Conservation (phyloP, 345 rosid species). For the Eucalyptus shirleyi region DNA sequence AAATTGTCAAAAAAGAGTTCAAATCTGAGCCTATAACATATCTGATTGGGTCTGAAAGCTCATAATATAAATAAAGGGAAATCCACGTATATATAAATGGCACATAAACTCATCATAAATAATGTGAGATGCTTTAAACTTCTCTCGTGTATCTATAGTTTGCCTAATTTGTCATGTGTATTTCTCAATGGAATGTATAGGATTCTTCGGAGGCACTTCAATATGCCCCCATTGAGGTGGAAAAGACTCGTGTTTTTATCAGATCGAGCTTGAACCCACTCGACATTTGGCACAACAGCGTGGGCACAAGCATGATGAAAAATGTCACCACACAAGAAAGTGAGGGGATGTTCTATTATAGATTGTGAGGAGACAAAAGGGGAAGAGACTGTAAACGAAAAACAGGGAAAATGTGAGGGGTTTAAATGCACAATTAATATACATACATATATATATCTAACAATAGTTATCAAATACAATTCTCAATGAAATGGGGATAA, state of each 20-base stretch:
- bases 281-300: not conserved
- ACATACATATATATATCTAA: too few species aligned
- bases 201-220: not conserved
- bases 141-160: not conserved
- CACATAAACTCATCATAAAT: not conserved
- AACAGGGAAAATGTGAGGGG: not conserved
- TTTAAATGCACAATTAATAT: too few species aligned
- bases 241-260: too few species aligned
- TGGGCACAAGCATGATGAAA: fast-evolving
- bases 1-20: not conserved
- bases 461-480: too few species aligned
- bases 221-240: too few species aligned
- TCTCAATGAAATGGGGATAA: too few species aligned
- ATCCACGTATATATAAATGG: not conserved
- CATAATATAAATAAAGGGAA: not conserved
- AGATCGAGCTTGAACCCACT: not conserved
- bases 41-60: fast-evolving
- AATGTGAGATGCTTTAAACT: not conserved
- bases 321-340: not conserved
- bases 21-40: fast-evolving
- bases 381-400: not conserved
- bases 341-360: too few species aligned
- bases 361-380: not conserved
- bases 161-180: not conserved
- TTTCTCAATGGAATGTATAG: not conserved